phyloP scores from a whole-genome alignment of 2,329 filamentous ascomycete genomes.

The Fusarium proliferatum region DNA sequence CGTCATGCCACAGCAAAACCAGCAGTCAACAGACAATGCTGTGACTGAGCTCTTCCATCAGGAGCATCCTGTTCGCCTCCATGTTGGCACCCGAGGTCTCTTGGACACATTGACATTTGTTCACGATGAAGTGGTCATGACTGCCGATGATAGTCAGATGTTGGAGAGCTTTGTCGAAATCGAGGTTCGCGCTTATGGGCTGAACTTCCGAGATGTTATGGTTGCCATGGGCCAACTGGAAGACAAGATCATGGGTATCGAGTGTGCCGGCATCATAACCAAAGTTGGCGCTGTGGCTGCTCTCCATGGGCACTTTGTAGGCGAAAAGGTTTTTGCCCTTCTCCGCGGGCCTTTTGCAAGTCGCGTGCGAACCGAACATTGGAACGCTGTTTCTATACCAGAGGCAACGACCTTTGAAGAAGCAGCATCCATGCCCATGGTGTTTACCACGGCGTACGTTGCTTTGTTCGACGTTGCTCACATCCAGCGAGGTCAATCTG shows the following conservation, averaged over 20 bases:
- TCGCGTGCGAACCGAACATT: not conserved
- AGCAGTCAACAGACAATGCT: not conserved
- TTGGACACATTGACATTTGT: not conserved
- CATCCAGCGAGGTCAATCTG: conserved; percentile 27
- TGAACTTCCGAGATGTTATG: not conserved
- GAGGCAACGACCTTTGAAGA: not conserved
- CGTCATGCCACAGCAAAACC: not conserved
- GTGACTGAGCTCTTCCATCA: not conserved
- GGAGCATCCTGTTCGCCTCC: not conserved
- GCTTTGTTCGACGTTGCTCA: conserved; percentile 3
- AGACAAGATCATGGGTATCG: not conserved
- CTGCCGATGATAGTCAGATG: not conserved
- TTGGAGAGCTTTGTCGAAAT: not conserved
- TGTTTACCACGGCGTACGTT: conserved; percentile 17
- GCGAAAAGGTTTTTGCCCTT: not conserved
- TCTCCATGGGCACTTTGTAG: not conserved
- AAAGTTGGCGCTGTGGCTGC: not conserved
- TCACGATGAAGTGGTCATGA: not conserved
- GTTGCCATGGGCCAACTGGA: not conserved
- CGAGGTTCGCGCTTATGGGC: not conserved
- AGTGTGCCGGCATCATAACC: not conserved
- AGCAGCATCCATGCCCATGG: conserved; percentile 15
- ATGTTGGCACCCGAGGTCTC: not conserved
- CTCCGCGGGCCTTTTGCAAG: not conserved
- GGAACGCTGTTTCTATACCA: not conserved